Evolutionary conservation across 2,329 filamentous ascomycete genomes (phyloP), one percentile per base, ranked within the genome.

Genomic region (Podosphaera fusca): DNA sequence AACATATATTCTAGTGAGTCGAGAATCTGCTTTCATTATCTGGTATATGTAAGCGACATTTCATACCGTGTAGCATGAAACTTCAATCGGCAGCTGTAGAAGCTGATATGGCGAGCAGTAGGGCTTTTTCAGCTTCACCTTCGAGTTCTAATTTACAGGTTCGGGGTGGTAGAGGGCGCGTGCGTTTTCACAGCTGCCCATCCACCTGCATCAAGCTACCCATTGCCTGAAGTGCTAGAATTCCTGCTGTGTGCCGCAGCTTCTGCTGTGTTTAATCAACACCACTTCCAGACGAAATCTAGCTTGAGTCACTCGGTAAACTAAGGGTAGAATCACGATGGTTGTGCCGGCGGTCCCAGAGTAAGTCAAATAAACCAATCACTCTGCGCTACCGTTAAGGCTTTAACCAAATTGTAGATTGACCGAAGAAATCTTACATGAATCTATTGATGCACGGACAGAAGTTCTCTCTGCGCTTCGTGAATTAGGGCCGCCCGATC

Each of bases 401-500:
- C 54, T 53, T 34, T 54, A 54, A 54, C 51, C 6, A 10, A 8
- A 40, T 3, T 55, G 35, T 61, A 96, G 92, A 72, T 83, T 98
- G 66, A 90, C 89, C 65, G 92, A 98, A 73, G 88, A 95, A 71
- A 80, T 92, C 61, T 78, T 94, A 60, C 85, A 94, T 67, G 87
- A 94, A 65, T 87, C 90, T 56, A 84, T 95, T 69, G 89, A 95
- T 68, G 82, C 88, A 64, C 84, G 92, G 69, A 94, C 90, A 64
- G 92, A 98, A 68, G 85, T 85, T 49, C 78, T 98, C 45, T 77
- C 84, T 63, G 80, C 81, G 53, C 76, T 98, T 61, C 85, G 92
- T 67, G 92, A 98, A 75, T 79, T 98, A 58, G 92, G 92, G 47
- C 92, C 92, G 33, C 92, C 92, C 56, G 92, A 98, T 70, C 78